These are phyloP conservation scores for Lycium barbarum DNA, from an alignment of 257 asterid genomes.

Conservation along the genomic window DNA sequence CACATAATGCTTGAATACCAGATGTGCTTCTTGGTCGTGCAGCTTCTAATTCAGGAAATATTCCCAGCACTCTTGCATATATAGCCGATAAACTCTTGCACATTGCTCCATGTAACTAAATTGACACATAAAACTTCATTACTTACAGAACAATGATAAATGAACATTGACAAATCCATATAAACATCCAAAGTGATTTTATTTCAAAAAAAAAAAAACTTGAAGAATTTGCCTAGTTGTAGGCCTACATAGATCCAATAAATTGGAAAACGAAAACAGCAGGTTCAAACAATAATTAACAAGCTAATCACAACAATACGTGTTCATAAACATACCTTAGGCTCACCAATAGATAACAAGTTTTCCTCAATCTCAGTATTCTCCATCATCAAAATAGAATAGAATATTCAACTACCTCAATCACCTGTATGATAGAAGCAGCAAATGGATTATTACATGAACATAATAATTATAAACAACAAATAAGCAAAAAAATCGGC, in stretches of 20 bases:
- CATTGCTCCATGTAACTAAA: conserved; percentile 97
- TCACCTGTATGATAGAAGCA: conserved; percentile 46
- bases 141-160: conserved; percentile 27
- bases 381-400: conserved; percentile 58
- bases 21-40: conserved; percentile 98
- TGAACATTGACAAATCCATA: conserved; percentile 15
- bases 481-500: background rate
- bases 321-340: conserved; percentile 64
- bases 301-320: background rate
- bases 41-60: conserved; percentile 96
- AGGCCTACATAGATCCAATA: conserved; percentile 23
- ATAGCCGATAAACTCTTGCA: conserved; percentile 79
- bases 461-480: background rate
- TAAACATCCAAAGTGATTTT: conserved; percentile 15
- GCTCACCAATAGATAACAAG: conserved; percentile 79
- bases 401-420: conserved; percentile 31
- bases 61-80: conserved; percentile 76
- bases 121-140: conserved; percentile 38
- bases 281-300: background rate
- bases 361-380: conserved; percentile 76
- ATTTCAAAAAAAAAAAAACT: background rate
- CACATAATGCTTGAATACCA: conserved; percentile 97
- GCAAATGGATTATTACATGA: background rate
- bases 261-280: background rate
- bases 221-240: conserved; percentile 7